Percentiles rank a stretch among this genome's conserved stretches.
Evolutionary conservation across 2,329 filamentous ascomycete genomes (phyloP).

Genomic region (Fusarium scirpi): DNA sequence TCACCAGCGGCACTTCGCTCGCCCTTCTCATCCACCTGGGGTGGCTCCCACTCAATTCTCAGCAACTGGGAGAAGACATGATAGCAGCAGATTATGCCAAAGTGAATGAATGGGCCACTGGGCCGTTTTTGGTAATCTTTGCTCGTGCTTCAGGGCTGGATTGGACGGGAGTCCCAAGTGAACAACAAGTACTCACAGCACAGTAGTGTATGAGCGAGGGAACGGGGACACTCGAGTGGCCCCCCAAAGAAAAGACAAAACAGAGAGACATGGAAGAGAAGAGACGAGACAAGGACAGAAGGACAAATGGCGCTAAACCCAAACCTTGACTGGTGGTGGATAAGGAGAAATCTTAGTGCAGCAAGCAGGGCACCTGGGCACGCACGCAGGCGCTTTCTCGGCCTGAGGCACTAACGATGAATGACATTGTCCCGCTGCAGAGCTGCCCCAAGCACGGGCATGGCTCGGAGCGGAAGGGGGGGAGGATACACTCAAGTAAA

Average conservation of each 20-base stretch:
- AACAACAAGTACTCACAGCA: constrained; percentile 8
- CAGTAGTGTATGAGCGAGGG: constrained; percentile 19
- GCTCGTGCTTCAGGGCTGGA: constrained; percentile 35
- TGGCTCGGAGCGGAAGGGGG: constrained; percentile 22
- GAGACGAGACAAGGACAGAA: constrained; percentile 44
- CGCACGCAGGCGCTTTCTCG: constrained; percentile 27
- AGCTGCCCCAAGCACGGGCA: constrained; percentile 22
- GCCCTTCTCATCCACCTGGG: constrained; percentile 32
- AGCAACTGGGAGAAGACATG: constrained; percentile 13
- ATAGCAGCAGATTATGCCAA: constrained; percentile 31
- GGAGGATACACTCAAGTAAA: constrained; percentile 20
- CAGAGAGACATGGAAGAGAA: constrained; percentile 44
- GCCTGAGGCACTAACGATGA: constrained; percentile 44
- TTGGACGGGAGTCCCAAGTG: constrained; percentile 25
- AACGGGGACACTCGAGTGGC: constrained; percentile 31
- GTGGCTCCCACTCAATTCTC: constrained; percentile 30
- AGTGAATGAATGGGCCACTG: constrained; percentile 39
- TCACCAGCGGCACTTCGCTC: constrained; percentile 41
- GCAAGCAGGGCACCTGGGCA: constrained; percentile 45
- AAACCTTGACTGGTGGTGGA: constrained; percentile 53
- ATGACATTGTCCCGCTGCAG: constrained; percentile 35
- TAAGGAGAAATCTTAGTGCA: constrained; percentile 52
- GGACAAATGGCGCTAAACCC: constrained; percentile 50
- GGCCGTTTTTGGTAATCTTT: constrained; percentile 29
- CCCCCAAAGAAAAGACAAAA: constrained; percentile 42